These are phyloP conservation scores for Cryptosporidium ryanae DNA, from an alignment of 169 alveolate genomes.

Conservation along the genomic window DNA sequence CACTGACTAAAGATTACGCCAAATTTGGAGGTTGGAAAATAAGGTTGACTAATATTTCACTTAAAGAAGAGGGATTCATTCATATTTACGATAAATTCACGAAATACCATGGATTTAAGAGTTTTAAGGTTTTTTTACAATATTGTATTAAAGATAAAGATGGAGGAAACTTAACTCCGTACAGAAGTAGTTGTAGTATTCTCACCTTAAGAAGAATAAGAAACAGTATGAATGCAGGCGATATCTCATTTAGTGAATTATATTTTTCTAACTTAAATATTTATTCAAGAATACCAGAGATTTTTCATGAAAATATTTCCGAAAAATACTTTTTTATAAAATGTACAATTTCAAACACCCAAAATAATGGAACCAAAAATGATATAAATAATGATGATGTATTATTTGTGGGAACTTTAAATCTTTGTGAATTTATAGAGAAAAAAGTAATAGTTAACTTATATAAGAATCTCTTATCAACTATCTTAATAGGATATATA, in stretches of 20 bases:
- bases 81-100: conserved; percentile 22
- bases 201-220: background rate
- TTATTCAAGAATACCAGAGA: conserved; percentile 63
- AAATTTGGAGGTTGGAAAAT: conserved; percentile 36
- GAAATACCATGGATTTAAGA: background rate
- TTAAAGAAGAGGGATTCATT: conserved; percentile 33
- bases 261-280: conserved; percentile 9
- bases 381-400: background rate
- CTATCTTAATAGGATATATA: background rate
- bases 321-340: background rate
- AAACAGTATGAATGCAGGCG: background rate
- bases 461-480: background rate
- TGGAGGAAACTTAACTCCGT: background rate
- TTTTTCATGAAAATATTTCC: background rate
- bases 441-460: background rate
- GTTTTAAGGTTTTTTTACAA: conserved; percentile 7
- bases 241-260: background rate
- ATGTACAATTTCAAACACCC: background rate
- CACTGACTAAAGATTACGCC: background rate
- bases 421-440: background rate
- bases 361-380: background rate
- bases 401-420: conserved; percentile 6
- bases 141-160: conserved; percentile 31
- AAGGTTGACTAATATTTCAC: background rate
- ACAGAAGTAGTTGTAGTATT: conserved; percentile 28